phyloP scores from a whole-genome alignment of 2,329 filamentous ascomycete genomes.

The Ophiostoma himal-ulmi region DNA sequence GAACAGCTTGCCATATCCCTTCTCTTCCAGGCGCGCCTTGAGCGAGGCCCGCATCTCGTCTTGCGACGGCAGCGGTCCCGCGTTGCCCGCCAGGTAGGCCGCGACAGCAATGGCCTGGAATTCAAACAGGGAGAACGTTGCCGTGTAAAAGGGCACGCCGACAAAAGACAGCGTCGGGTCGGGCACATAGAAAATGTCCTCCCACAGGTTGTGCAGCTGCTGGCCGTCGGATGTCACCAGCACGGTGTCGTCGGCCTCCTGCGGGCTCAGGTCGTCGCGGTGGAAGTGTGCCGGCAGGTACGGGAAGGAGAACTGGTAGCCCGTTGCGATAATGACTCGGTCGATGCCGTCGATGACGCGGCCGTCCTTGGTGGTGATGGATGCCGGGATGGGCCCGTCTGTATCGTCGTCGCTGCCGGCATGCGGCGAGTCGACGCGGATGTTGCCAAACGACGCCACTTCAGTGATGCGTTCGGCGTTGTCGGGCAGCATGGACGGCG shows the following conservation, averaged over 20 bases:
- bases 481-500: conserved; percentile 47
- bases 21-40: conserved; percentile 29
- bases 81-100: conserved; percentile 49
- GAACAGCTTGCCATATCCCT: conserved; percentile 35
- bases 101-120: conserved; percentile 61
- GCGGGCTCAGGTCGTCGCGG: conserved; percentile 34
- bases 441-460: conserved; percentile 40
- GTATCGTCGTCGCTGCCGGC: conserved; percentile 17
- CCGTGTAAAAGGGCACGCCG: conserved; percentile 59
- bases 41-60: conserved; percentile 38
- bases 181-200: conserved; percentile 65
- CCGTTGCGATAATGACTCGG: conserved; percentile 59
- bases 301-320: conserved; percentile 48
- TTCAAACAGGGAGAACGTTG: conserved; percentile 64
- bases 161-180: conserved; percentile 60
- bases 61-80: conserved; percentile 39
- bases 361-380: conserved; percentile 49
- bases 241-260: conserved; percentile 32
- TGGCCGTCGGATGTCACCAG: conserved; percentile 38
- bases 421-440: conserved; percentile 15
- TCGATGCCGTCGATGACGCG: conserved; percentile 50
- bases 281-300: conserved; percentile 50
- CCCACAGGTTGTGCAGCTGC: conserved; percentile 52
- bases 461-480: conserved; percentile 49
- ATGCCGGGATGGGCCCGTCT: conserved; percentile 42